phyloP scores from a whole-genome alignment of 768 basidiomycete species.

The Atractiella rhizophila region DNA sequence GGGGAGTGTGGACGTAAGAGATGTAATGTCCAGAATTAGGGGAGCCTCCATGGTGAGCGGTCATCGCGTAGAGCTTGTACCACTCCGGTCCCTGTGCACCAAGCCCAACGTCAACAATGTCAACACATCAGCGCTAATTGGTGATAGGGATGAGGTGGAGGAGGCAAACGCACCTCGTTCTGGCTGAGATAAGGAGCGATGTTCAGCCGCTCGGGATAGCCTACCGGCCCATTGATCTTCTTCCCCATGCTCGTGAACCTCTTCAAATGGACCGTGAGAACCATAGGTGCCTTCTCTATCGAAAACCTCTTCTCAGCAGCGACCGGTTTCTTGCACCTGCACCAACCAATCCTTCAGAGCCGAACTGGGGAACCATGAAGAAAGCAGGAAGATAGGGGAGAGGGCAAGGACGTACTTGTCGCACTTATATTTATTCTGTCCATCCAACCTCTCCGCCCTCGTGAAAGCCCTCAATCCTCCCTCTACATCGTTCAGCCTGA shows the following conservation, averaged over 20 bases:
- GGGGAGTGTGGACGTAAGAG: too few species aligned
- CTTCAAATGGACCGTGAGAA: slow-evolving; percentile 81
- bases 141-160: too few species aligned
- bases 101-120: too few species aligned
- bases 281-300: slow-evolving; percentile 58
- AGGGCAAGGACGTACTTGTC: slow-evolving; percentile 41
- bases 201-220: slow-evolving; percentile 50
- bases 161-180: slow-evolving; percentile 25
- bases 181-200: slow-evolving; percentile 63
- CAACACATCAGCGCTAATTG: too few species aligned
- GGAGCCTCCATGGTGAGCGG: too few species aligned
- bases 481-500: slow-evolving; percentile 37
- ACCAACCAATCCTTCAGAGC: background rate
- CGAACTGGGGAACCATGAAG: background rate
- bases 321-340: slow-evolving; percentile 74
- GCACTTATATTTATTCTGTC: slow-evolving; percentile 90
- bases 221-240: slow-evolving; percentile 51
- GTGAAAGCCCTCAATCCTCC: slow-evolving; percentile 59
- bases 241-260: slow-evolving; percentile 64
- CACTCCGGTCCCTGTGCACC: too few species aligned
- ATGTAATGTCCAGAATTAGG: too few species aligned
- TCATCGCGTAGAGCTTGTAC: too few species aligned
- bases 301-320: slow-evolving; percentile 73
- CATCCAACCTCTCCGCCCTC: slow-evolving; percentile 54
- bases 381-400: background rate